Base-by-base conservation (phyloP, 371 early-diverging fungal species). In the Choanephora cucurbitarum region DNA sequence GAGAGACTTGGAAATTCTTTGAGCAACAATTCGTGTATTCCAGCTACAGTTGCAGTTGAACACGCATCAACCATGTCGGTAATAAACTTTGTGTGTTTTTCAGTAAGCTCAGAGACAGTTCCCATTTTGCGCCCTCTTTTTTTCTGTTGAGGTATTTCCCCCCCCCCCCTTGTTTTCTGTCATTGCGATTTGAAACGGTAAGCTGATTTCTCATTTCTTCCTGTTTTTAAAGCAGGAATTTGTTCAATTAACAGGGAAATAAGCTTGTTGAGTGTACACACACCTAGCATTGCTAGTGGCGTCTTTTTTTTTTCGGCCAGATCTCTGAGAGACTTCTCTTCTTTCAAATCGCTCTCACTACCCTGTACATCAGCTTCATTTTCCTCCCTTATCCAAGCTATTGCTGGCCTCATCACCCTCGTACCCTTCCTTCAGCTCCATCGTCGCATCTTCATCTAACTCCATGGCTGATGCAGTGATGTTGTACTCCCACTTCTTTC, bases 41-140 rank as follows among this genome's bases (percentile, higher is more conserved):
- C 23, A 23, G 50, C 37, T 33, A 50, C 23, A 39, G 23, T 50
- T 50, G 21, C 37, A 39, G 50, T 34, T 50, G 40, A 50, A 50
- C 37, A 14, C 50, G 19, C 19, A 48, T 48, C 48, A 32, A 42
- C 42, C 10, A 42, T n/a, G 42, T 42, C 42, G 21, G 21, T 42
- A 49, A 33, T 39, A 37, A 28, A 28, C 28, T 28, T 28, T 28
- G 28, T 28, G 28, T 28, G 28, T 21, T 49, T 32, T 23, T 43
- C 49, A 44, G 48, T 48, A 37, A 56, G 46, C 55, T 55, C 48
- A 55, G 55, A 55, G 48, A 55, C 55, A 46, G 48, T 55, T 18
- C 53, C 44, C 41, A 28, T 44, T 44, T 17, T 37, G 40, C 40
- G 40, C 24, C 48, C 48, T 55, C 41, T 55, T 39, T 48, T 40